These are phyloP conservation scores for Mortierella sp. DNA, from an alignment of 371 early-diverging fungal species.

Conservation along the genomic window DNA sequence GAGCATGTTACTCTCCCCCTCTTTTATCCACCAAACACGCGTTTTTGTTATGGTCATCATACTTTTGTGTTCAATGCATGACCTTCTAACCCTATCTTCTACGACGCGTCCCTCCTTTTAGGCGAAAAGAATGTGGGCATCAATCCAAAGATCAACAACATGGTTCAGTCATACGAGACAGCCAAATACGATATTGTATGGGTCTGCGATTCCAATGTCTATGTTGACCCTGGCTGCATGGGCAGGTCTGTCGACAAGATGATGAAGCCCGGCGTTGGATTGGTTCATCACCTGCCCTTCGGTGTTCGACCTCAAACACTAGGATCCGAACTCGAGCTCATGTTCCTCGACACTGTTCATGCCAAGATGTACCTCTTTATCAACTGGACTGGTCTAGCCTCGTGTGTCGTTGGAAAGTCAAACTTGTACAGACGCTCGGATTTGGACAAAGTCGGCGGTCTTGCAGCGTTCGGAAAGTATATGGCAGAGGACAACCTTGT, in stretches of 20 bases:
- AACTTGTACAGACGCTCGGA: constrained; percentile 91
- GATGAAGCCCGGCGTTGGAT: constrained; percentile 81
- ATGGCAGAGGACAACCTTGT: constrained; percentile 97
- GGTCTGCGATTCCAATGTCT: constrained; percentile 94
- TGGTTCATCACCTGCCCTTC: constrained; percentile 93
- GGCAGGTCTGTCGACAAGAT: constrained; percentile 83
- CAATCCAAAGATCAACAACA: constrained; percentile 97
- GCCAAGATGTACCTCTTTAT: constrained; percentile 95
- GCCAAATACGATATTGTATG: constrained; percentile 93
- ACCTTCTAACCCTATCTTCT: constrained; percentile 3
- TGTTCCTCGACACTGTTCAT: constrained; percentile 91
- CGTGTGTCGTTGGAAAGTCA: constrained; percentile 95
- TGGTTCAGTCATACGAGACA: constrained; percentile 82
- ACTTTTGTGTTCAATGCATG: constrained; percentile 16
- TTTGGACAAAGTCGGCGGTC: constrained; percentile 85
- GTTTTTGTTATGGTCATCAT: constrained; percentile 11
- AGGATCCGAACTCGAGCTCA: constrained; percentile 87
- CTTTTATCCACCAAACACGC: background rate
- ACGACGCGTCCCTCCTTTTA: constrained; percentile 29
- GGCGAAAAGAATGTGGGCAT: constrained; percentile 81
- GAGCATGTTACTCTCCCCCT: background rate
- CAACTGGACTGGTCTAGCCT: constrained; percentile 85
- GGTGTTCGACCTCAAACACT: constrained; percentile 79
- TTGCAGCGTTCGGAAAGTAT: constrained; percentile 87
- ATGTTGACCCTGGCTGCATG: constrained; percentile 80